A percentile compares a stretch with the other conserved stretches of the same genome.
Evolutionary conservation across 805 yeast species (phyloP).

Genomic region (Scheffersomyces amazonensis): DNA sequence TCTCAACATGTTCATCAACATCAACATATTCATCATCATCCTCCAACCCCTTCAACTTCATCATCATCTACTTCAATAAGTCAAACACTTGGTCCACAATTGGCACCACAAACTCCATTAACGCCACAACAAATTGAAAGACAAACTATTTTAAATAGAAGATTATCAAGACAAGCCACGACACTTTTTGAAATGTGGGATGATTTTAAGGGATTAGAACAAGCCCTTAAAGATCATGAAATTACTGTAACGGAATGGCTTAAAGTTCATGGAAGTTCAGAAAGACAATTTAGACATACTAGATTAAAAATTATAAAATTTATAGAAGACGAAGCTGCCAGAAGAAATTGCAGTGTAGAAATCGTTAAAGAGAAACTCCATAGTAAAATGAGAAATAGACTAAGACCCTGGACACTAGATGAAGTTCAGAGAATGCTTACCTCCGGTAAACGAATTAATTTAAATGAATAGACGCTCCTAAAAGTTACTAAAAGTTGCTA

Average conservation of each 20-base stretch:
- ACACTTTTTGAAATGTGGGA: conserved; percentile 32
- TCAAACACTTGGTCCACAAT: conserved; percentile 1
- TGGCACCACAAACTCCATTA: conserved; percentile 1
- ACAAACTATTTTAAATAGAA: conserved; percentile 15
- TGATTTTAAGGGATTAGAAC: conserved; percentile 26
- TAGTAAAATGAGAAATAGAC: conserved; percentile 24
- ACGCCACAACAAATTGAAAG: conserved; percentile 13
- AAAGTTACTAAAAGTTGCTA: too few relatives aligned
- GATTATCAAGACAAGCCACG: conserved; percentile 25
- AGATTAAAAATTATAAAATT: conserved; percentile 25
- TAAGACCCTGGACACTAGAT: conserved; percentile 29
- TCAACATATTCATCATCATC: neutral
- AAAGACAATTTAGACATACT: conserved; percentile 27
- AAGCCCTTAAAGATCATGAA: conserved; percentile 18
- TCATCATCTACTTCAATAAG: neutral
- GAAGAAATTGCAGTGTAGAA: conserved; percentile 16
- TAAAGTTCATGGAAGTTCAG: conserved; percentile 26
- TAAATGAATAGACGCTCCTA: conserved; percentile 15
- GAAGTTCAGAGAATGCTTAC: conserved; percentile 32
- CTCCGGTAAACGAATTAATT: conserved; percentile 20
- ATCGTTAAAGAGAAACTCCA: conserved; percentile 23
- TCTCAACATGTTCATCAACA: neutral
- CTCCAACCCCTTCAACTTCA: conserved; percentile 1
- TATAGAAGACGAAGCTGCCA: conserved; percentile 25
- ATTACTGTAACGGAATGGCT: conserved; percentile 28